Evolutionary conservation across 1,284 basidiomycete species (phyloP).

Genomic region (Ustilago vetiveriae): DNA sequence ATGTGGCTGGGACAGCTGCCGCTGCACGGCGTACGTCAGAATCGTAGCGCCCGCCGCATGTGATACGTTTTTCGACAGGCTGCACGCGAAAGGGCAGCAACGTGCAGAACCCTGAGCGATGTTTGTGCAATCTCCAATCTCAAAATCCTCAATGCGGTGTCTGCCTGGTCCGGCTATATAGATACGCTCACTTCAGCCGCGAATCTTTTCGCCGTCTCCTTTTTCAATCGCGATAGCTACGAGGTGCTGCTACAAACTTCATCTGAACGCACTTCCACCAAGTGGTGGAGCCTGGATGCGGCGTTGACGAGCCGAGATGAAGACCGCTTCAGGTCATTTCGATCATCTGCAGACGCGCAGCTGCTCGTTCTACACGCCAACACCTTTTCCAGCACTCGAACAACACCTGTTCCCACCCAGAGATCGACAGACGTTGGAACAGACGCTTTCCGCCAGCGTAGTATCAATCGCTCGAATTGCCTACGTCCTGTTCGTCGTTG

Average conservation of each 20-base stretch:
- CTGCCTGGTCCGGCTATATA: neutral
- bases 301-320: slow-evolving; percentile 7
- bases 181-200: no score
- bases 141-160: no score
- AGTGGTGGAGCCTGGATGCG: neutral
- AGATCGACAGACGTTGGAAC: slow-evolving; percentile 15
- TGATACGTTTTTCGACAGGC: no score
- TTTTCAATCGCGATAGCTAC: neutral
- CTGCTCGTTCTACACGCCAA: slow-evolving; percentile 13
- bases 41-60: neutral
- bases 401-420: slow-evolving; percentile 21
- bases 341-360: slow-evolving; percentile 3
- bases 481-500: slow-evolving; percentile 17
- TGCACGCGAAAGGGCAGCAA: neutral
- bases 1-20: neutral
- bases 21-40: slow-evolving; percentile 2
- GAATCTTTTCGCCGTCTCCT: no score
- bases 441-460: neutral
- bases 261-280: neutral
- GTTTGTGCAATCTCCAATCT: neutral
- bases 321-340: slow-evolving; percentile 24
- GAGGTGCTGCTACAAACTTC: neutral
- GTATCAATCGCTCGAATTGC: slow-evolving; percentile 1
- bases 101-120: neutral
- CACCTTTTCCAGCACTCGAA: slow-evolving; percentile 14